Base-by-base conservation (phyloP, 805 yeast genomes). In the Suhomyces faveliae region DNA sequence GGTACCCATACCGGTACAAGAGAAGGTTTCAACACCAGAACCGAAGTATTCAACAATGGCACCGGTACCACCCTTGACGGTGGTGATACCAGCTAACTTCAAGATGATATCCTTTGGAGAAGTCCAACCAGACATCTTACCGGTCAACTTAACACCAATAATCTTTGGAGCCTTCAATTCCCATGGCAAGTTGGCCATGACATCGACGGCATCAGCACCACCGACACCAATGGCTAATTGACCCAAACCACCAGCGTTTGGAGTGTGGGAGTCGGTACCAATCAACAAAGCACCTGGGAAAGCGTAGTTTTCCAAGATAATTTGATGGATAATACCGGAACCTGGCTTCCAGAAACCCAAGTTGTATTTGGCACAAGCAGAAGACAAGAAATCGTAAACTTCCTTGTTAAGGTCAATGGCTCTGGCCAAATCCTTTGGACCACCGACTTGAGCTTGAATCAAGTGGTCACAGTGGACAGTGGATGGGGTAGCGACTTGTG, bases 191-290 rank as follows among this genome's bases (percentile, higher is more conserved):
- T 94, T 96, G 39, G 98, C 90, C 64, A 94, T 75, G 44, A 94
- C 99, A 70, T 94, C 99, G 47, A 94, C 99, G 35, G 99, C 99
- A 73, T 94, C 99, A 47, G 99, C 99, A 77, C 99, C 99, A 73
- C 99, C 99, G 35, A 94, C 97, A 81, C 97, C 98, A 60, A 91
- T 91, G 58, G 97, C 97, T 64, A 91, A 82, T 76, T 89, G 95
- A 77, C 97, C 97, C 64, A 91, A 80, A 75, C 97, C 97, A 79
- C 97, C 97, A 51, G 97, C 97, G 71, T 91, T 91, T 52, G 97
- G 97, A 60, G 97, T 91, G 75, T 91, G 97, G 27, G 96, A 89
- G 76, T 91, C 97, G 49, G 97, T 91, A 78, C 97, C 97, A 59
- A 91, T 83, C 78, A 91, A 85, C 77, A 91, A 80, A 57, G 92